These are phyloP conservation scores for Trametes gibbosa DNA, from an alignment of 768 basidiomycete genomes.

Conservation along the genomic window DNA sequence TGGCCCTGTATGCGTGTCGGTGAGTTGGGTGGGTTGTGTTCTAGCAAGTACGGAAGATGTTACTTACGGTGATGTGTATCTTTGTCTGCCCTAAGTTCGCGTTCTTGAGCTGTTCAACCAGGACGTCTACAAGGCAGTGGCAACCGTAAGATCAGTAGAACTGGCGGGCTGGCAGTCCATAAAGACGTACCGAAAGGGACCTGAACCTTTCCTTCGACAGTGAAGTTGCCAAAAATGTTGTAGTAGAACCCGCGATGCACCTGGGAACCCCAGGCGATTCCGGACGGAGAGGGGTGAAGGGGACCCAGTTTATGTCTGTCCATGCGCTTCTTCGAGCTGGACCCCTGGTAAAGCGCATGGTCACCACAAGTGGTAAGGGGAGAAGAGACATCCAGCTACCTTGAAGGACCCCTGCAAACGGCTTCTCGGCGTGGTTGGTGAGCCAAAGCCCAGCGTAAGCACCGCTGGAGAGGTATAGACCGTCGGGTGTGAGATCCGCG, in stretches of 20 bases:
- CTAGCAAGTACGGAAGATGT: background rate
- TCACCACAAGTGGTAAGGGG: background rate
- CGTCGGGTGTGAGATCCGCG: background rate
- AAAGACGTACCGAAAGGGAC: conserved; percentile 1
- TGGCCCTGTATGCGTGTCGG: conserved; percentile 1
- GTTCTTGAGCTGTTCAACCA: background rate
- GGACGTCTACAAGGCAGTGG: too few relatives aligned
- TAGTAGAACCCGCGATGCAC: conserved; percentile 1
- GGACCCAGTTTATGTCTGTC: background rate
- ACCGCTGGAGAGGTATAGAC: background rate
- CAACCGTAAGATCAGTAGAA: background rate
- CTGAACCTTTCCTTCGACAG: background rate
- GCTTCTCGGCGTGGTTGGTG: background rate
- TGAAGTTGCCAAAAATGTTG: conserved; percentile 2
- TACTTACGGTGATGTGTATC: conserved; percentile 10
- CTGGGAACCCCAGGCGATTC: background rate
- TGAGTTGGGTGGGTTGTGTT: too few relatives aligned
- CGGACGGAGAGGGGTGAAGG: background rate
- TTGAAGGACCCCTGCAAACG: conserved; percentile 8
- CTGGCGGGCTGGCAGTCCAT: background rate
- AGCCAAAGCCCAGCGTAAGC: conserved; percentile 4
- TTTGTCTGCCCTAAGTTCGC: background rate
- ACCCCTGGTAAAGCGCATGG: conserved; percentile 6
- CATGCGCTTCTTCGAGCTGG: background rate
- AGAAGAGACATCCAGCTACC: background rate